phyloP scores from a whole-genome alignment of 805 yeast species.

The Metschnikowia colocasiae region DNA sequence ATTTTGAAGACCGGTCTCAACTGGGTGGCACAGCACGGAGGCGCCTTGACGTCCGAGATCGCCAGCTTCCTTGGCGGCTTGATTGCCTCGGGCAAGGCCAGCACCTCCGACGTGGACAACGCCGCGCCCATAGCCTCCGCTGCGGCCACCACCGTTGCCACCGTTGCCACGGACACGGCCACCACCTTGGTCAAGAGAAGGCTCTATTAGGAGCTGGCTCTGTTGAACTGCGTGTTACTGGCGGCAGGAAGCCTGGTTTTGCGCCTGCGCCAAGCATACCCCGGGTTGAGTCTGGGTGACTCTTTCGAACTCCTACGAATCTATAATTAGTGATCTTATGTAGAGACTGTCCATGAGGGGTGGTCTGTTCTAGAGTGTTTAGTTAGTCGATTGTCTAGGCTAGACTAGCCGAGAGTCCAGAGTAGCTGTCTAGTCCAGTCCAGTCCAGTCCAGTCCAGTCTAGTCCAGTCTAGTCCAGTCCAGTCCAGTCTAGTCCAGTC shows the following conservation, averaged over 20 bases:
- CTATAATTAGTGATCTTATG: no score
- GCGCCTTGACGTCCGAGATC: conserved; percentile 22
- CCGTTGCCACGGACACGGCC: conserved; percentile 19
- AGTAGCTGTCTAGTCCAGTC: no score
- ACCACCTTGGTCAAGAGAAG: conserved; percentile 27
- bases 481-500: no score
- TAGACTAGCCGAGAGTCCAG: no score
- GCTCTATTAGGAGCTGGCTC: conserved; percentile 16
- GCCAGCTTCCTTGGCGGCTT: conserved; percentile 28
- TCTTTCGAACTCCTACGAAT: neutral
- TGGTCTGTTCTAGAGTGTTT: no score
- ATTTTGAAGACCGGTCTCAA: conserved; percentile 26
- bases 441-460: no score
- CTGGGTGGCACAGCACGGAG: conserved; percentile 27
- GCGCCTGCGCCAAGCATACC: neutral
- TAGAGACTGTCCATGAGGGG: no score
- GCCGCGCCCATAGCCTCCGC: conserved; percentile 17
- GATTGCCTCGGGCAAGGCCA: conserved; percentile 25
- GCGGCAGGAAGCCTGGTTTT: neutral
- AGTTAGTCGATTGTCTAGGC: no score
- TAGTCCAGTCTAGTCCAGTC: no score
- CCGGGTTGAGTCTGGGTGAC: conserved; percentile 1
- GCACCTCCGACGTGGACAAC: conserved; percentile 25
- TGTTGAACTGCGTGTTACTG: no score
- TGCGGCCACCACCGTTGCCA: conserved; percentile 21